These are phyloP conservation scores for Collybia nuda DNA, from an alignment of 768 basidiomycete genomes.

Conservation along the genomic window DNA sequence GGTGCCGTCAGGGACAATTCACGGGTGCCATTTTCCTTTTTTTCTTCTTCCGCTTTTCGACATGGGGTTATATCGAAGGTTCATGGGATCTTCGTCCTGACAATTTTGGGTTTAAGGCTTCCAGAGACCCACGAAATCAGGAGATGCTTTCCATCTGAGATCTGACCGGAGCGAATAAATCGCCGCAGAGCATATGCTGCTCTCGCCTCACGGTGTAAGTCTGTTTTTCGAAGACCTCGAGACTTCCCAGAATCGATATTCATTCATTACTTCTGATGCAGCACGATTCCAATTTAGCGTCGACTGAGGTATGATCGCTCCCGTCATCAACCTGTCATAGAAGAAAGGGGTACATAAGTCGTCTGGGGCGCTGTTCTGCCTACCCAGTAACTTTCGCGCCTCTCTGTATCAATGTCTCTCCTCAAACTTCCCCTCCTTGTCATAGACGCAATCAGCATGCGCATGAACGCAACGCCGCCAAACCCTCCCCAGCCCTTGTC, in stretches of 20 bases:
- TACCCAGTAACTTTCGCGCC: too few relatives aligned
- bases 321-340: background rate
- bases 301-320: too few relatives aligned
- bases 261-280: background rate
- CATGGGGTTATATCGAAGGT: too few relatives aligned
- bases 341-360: too few relatives aligned
- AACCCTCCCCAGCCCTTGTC: slow-evolving; percentile 23
- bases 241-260: background rate
- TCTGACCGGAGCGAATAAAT: slow-evolving; percentile 13
- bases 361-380: too few relatives aligned
- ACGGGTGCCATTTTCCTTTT: too few relatives aligned
- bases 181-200: slow-evolving; percentile 13
- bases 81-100: too few relatives aligned
- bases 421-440: slow-evolving; percentile 35
- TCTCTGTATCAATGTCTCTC: slow-evolving; percentile 17
- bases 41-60: too few relatives aligned
- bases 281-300: background rate
- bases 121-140: too few relatives aligned
- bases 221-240: background rate
- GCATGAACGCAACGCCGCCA: slow-evolving; percentile 33
- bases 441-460: slow-evolving; percentile 33
- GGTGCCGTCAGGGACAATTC: too few relatives aligned
- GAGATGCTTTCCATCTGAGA: slow-evolving; percentile 10
- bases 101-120: too few relatives aligned
- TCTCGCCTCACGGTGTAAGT: background rate